Base-by-base conservation (phyloP, 140 eudicot genomes). In the Oenanthe javanica region DNA sequence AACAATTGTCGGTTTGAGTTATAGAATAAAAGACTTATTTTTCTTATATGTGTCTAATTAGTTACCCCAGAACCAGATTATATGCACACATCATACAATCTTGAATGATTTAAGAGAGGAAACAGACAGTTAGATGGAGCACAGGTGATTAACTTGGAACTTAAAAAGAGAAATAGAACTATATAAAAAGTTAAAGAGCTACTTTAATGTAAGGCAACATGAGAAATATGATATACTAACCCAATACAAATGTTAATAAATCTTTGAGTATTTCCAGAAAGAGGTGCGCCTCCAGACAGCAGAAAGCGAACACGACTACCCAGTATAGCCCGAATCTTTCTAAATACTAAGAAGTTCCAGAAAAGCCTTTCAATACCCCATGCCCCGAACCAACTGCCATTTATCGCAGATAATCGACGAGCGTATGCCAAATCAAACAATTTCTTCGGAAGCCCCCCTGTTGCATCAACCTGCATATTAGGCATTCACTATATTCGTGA, bases 251-350 rank as follows among this genome's bases (percentile, higher is more conserved):
- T 87, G 79, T 95, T 95, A 89, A 95, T 95, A 78, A 95, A 95
- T 91, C 99, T 88, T 88, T 92, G 98, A 79, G 98, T 94, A 84
- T 89, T 93, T 76, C 90, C 89, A 54, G 97, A 94, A 79, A 94
- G 88, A 43, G 98, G 98, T 72, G 98, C 98, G 13, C 98, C 98
- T 57, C 98, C 98, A 74, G 97, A 92, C 72, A 94, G 85, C 83
- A 94, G 85, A 82, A 92, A 92, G 55, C 98, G 98, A 19, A 92
- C 89, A 15, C 89, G 97, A 71, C 98, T 97, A 23, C 98, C 98
- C 79, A 94, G 86, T 85, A 94, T 89, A 73, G 98, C 97, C 79
- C 87, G 86, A 43, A 92, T 89, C 82, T 92, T 94, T 80, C 85
- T 86, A 80, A 94, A 94, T 74, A 94, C 98, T 57, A 92, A 72